These are phyloP conservation scores for Diplodia scrobiculata DNA, from an alignment of 2,329 filamentous ascomycete species.

Conservation along the genomic window DNA sequence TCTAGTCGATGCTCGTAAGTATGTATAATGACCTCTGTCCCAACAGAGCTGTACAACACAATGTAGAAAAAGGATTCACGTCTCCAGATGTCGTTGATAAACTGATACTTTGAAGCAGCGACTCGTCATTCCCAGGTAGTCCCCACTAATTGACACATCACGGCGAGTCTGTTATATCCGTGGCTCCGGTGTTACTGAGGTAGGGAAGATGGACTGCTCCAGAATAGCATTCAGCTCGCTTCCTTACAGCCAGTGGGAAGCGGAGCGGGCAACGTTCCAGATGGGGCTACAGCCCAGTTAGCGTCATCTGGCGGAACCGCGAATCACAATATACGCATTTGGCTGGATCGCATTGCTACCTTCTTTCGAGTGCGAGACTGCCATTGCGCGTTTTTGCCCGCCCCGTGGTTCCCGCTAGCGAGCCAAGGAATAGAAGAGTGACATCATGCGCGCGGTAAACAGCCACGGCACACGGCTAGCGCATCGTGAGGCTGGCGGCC, in stretches of 20 bases:
- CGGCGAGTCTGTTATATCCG: constrained; percentile 27
- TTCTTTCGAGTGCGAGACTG: no score
- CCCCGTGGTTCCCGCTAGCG: no score
- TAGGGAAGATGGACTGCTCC: constrained; percentile 30
- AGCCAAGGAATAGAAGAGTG: no score
- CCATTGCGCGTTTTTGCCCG: no score
- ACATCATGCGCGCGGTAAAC: not conserved
- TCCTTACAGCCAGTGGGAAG: no score
- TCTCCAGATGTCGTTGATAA: not conserved
- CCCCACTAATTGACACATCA: constrained; percentile 27
- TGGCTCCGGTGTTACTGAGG: constrained; percentile 34
- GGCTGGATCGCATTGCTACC: no score
- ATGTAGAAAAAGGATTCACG: not conserved
- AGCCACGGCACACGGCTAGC: not conserved
- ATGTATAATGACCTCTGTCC: constrained; percentile 3
- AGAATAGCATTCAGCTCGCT: not conserved
- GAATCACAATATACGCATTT: no score
- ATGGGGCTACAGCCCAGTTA: no score
- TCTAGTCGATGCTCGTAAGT: constrained; percentile 39
- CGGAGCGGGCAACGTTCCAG: no score
- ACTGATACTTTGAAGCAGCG: not conserved
- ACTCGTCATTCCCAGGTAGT: not conserved
- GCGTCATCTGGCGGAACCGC: no score
- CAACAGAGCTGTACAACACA: constrained; percentile 1
- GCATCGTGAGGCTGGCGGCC: not conserved